A percentile compares a stretch with the other conserved stretches of the same genome.
Evolutionary conservation across 2,329 filamentous ascomycete genomes (phyloP).

Genomic region (Eurotiales sp.): DNA sequence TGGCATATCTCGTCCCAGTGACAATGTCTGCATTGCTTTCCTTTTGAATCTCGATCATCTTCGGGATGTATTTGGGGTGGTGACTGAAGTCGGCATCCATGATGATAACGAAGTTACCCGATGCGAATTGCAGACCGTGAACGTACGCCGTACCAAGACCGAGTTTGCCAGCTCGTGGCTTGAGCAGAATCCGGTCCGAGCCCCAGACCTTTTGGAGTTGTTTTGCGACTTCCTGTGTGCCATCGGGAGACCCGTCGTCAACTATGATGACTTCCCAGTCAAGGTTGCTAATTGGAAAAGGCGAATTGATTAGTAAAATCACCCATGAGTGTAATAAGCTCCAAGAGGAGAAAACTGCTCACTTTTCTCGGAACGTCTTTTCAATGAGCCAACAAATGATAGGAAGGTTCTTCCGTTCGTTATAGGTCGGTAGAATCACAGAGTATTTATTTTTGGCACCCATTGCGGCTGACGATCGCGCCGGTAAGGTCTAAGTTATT

Average conservation of each 20-base stretch:
- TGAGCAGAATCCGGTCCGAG: slow-evolving; percentile 71
- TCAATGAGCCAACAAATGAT: slow-evolving; percentile 94
- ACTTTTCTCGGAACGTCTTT: slow-evolving; percentile 87
- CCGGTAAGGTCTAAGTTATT: neutral
- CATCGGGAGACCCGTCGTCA: slow-evolving; percentile 95
- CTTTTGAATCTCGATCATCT: slow-evolving; percentile 83
- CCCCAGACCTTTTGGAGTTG: slow-evolving; percentile 86
- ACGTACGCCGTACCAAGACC: slow-evolving; percentile 97
- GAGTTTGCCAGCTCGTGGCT: slow-evolving; percentile 88
- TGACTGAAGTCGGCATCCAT: slow-evolving; percentile 99
- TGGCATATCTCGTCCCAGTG: slow-evolving; percentile 90
- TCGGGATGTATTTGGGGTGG: slow-evolving; percentile 97
- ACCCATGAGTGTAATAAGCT: too few relatives aligned
- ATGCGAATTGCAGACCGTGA: slow-evolving; percentile 84
- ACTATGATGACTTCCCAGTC: slow-evolving; percentile 98
- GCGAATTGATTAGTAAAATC: too few relatives aligned
- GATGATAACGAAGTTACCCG: slow-evolving; percentile 96
- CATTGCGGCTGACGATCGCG: slow-evolving; percentile 27
- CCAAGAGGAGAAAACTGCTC: slow-evolving; percentile 32
- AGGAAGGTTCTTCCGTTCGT: slow-evolving; percentile 94
- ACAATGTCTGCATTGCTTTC: slow-evolving; percentile 87
- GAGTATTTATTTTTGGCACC: slow-evolving; percentile 75
- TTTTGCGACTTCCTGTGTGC: slow-evolving; percentile 83
- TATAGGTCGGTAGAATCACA: slow-evolving; percentile 96
- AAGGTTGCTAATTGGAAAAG: slow-evolving; percentile 66